Percentiles rank a stretch among this genome's conserved stretches.
Evolutionary conservation across 345 rosid species (phyloP).

Genomic region (Adansonia digitata): DNA sequence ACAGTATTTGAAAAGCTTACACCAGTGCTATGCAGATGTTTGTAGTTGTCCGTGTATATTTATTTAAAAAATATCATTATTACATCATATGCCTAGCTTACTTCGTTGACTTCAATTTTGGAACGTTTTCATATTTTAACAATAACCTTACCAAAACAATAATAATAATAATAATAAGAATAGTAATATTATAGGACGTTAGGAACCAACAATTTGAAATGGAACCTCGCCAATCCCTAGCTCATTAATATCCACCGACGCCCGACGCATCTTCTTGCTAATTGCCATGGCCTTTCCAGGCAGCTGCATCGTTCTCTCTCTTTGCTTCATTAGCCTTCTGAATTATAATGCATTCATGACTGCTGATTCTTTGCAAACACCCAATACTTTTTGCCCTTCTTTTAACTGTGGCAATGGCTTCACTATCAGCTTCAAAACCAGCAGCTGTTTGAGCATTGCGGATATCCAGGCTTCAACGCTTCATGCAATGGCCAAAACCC

Average conservation of each 20-base stretch:
- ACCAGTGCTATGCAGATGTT: too few species aligned
- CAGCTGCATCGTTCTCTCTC: not conserved
- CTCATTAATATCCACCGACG: not conserved
- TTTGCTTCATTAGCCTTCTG: not conserved
- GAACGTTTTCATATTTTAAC: not conserved
- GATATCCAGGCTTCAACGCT: conserved; percentile 28
- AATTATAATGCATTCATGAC: conserved; percentile 1
- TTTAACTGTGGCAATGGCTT: conserved; percentile 21
- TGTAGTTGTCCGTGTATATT: too few species aligned
- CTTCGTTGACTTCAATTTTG: conserved; percentile 23
- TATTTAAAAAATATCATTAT: not conserved
- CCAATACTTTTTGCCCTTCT: conserved; percentile 13
- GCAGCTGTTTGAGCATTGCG: conserved; percentile 26
- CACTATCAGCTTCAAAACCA: too few species aligned
- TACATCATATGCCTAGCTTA: conserved; percentile 11
- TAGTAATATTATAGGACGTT: too few species aligned
- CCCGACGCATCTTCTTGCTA: not conserved
- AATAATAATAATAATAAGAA: too few species aligned
- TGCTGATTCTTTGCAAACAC: not conserved
- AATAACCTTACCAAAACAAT: not conserved
- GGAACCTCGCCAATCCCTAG: not conserved
- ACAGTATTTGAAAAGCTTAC: too few species aligned
- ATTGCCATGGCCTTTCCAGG: conserved; percentile 9
- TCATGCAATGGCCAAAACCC: conserved; percentile 22
- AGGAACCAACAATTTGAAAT: not conserved